phyloP scores from a whole-genome alignment of 1,284 basidiomycete species.

The Naganishia cerealis region DNA sequence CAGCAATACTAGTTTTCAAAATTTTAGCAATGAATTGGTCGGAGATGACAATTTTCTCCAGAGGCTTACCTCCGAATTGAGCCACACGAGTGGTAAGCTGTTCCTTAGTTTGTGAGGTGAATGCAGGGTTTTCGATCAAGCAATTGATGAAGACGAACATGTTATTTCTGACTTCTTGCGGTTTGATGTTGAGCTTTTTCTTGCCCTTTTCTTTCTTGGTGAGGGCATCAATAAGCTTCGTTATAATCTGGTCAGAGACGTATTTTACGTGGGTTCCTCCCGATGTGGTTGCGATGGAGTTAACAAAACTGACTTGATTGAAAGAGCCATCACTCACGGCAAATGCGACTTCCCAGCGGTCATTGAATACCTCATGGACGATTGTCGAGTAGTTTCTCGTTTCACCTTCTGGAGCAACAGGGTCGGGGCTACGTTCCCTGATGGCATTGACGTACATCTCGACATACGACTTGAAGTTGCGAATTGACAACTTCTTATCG shows the following conservation, averaged over 20 bases:
- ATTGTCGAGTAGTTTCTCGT: too few relatives aligned
- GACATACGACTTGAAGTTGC: background rate
- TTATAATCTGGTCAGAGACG: conserved; percentile 85
- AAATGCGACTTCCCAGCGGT: too few relatives aligned
- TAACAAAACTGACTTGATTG: too few relatives aligned
- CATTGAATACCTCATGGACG: too few relatives aligned
- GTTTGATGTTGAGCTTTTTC: conserved; percentile 84
- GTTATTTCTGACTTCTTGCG: conserved; percentile 91
- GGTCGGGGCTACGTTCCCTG: too few relatives aligned
- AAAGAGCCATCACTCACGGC: too few relatives aligned
- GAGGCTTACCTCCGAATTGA: conserved; percentile 88
- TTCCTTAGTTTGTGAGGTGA: conserved; percentile 99
- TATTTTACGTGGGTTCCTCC: conserved; percentile 91
- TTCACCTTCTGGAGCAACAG: too few relatives aligned
- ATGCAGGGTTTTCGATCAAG: conserved; percentile 95
- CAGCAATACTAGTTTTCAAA: conserved; percentile 88
- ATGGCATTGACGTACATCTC: conserved; percentile 55
- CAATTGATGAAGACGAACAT: conserved; percentile 99
- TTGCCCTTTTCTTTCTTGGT: conserved; percentile 97
- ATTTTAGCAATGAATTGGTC: conserved; percentile 97
- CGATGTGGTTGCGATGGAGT: too few relatives aligned
- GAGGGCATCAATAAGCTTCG: conserved; percentile 76
- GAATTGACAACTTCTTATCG: conserved; percentile 69
- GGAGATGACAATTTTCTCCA: conserved; percentile 77
- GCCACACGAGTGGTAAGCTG: conserved; percentile 81